A percentile compares a stretch with the other conserved stretches of the same genome.
Conservation (phyloP, 1,139 yeast genomes). For the Yamadazyma sp. region DNA sequence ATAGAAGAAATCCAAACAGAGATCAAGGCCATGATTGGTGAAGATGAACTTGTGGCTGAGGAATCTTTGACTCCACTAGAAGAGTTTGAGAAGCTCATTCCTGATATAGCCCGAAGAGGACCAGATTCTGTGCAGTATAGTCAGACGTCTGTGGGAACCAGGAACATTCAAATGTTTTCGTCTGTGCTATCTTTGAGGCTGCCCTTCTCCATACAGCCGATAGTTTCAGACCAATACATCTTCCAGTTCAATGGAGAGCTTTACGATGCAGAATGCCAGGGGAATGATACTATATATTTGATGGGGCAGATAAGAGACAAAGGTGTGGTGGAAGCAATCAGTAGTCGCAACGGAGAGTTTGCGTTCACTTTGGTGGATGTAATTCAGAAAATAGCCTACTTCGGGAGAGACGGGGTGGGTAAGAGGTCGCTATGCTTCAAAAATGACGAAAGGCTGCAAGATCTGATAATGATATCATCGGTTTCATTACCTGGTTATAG, state of each 20-base stretch:
- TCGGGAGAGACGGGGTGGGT: slow-evolving; percentile 85
- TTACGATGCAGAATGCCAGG: slow-evolving; percentile 56
- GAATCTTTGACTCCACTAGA: neutral
- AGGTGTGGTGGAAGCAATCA: slow-evolving; percentile 32
- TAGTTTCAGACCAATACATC: slow-evolving; percentile 24
- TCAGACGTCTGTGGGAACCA: slow-evolving; percentile 12
- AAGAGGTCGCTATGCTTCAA: slow-evolving; percentile 68
- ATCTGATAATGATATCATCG: slow-evolving; percentile 45
- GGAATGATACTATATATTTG: slow-evolving; percentile 36
- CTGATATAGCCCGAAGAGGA: slow-evolving; percentile 52
- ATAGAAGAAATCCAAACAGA: slow-evolving; percentile 16
- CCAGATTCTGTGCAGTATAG: slow-evolving; percentile 43
- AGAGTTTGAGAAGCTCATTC: slow-evolving; percentile 32
- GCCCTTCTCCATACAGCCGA: slow-evolving; percentile 78
- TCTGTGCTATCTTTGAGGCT: slow-evolving; percentile 77
- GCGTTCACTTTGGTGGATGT: slow-evolving; percentile 59
- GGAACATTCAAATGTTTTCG: slow-evolving; percentile 42
- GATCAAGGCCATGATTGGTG: slow-evolving; percentile 17
- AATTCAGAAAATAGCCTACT: slow-evolving; percentile 46
- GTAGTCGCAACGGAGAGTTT: slow-evolving; percentile 74
- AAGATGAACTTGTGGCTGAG: slow-evolving; percentile 11
- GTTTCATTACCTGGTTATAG: slow-evolving; percentile 29
- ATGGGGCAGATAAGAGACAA: slow-evolving; percentile 18
- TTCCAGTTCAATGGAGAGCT: slow-evolving; percentile 89
- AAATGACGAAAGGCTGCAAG: slow-evolving; percentile 20